These are phyloP conservation scores for Toxicodendron radicans DNA, from an alignment of 345 rosid genomes.

Conservation along the genomic window DNA sequence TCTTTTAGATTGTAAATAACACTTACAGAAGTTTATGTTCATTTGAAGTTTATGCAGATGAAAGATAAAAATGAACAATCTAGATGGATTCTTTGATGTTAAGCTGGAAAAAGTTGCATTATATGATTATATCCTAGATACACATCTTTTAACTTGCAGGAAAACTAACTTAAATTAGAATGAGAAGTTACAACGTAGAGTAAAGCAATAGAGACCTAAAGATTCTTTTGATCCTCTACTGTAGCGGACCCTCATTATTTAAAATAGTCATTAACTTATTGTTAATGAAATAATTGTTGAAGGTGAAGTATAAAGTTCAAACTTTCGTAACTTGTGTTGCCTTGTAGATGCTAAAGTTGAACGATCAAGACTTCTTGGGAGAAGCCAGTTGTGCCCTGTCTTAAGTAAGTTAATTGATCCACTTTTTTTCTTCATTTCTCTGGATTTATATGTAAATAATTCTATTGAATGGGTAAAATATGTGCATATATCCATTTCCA, in stretches of 20 bases:
- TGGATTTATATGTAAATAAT: background rate
- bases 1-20: background rate
- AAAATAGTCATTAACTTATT: background rate
- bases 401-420: conserved; percentile 35
- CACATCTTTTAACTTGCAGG: background rate
- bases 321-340: conserved; percentile 7
- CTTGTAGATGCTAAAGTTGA: conserved; percentile 52
- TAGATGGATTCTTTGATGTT: background rate
- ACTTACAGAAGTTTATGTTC: background rate
- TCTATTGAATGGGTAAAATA: background rate
- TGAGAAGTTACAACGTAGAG: background rate
- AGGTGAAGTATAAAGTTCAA: conserved; percentile 7
- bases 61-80: background rate
- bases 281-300: background rate
- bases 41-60: background rate
- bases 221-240: background rate
- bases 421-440: background rate
- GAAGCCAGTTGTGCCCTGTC: conserved; percentile 72
- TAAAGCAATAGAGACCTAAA: background rate
- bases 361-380: conserved; percentile 79
- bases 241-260: background rate
- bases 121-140: background rate
- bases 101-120: background rate
- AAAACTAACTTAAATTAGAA: background rate
- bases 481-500: background rate